Evolutionary conservation across 2,329 filamentous ascomycete genomes (phyloP).

Genomic region (Teratosphaeria gauchensis): DNA sequence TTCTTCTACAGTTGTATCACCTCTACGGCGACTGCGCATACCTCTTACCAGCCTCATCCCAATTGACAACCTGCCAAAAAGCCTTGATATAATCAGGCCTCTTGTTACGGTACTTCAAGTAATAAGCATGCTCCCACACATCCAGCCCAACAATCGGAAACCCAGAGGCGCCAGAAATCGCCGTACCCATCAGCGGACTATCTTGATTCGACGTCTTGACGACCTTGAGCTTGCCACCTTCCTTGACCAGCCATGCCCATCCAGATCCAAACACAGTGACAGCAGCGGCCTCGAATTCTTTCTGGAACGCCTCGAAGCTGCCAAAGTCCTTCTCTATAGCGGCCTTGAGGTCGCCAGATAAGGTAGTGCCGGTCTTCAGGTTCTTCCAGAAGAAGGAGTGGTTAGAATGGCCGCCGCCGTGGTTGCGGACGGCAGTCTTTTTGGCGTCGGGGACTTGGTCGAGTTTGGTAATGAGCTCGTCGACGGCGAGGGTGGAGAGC

Average conservation of each 20-base stretch:
- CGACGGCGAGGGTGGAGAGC: conserved; percentile 41
- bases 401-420: conserved; percentile 88
- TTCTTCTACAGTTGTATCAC: background rate
- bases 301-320: conserved; percentile 55
- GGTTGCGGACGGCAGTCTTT: conserved; percentile 70
- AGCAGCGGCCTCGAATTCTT: conserved; percentile 55
- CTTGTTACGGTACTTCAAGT: conserved; percentile 70
- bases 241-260: conserved; percentile 76
- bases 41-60: conserved; percentile 58
- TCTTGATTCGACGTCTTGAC: conserved; percentile 83
- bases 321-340: conserved; percentile 61
- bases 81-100: conserved; percentile 67
- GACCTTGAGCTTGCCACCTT: conserved; percentile 55
- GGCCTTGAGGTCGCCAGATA: conserved; percentile 47
- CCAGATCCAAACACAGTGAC: conserved; percentile 72
- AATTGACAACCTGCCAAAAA: conserved; percentile 72
- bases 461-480: conserved; percentile 40
- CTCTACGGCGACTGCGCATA: conserved; percentile 30
- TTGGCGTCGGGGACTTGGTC: conserved; percentile 52
- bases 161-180: conserved; percentile 43
- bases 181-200: conserved; percentile 28
- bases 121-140: conserved; percentile 94
- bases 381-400: conserved; percentile 90
- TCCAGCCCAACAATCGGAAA: conserved; percentile 65
- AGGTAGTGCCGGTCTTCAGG: conserved; percentile 51